phyloP scores from a whole-genome alignment of 192 early-diverging fungal genomes.

The Cladochytrium replicatum region DNA sequence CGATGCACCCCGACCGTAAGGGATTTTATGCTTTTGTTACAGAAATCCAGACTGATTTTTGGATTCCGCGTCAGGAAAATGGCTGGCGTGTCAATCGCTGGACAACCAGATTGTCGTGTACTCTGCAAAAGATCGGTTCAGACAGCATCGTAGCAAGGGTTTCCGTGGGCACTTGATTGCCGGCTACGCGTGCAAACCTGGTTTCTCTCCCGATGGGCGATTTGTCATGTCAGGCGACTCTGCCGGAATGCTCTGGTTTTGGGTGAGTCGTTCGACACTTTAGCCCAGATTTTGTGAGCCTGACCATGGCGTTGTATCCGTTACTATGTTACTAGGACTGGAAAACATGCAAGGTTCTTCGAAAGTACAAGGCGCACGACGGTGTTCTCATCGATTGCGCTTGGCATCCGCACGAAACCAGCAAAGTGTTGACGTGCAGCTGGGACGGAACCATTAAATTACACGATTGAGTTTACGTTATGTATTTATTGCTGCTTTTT shows the following conservation, averaged over 20 bases:
- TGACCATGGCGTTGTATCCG: background rate
- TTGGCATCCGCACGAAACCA: slow-evolving; percentile 96
- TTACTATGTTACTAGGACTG: too few species aligned
- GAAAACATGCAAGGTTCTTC: slow-evolving; percentile 77
- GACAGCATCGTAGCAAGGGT: slow-evolving; percentile 78
- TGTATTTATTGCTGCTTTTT: too few species aligned
- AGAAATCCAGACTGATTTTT: slow-evolving; percentile 4
- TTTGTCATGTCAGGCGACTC: slow-evolving; percentile 84
- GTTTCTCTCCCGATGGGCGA: slow-evolving; percentile 83
- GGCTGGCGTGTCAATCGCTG: slow-evolving; percentile 86
- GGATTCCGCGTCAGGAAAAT: slow-evolving; percentile 55
- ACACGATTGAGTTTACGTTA: too few species aligned
- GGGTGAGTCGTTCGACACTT: slow-evolving; percentile 29
- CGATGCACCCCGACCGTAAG: slow-evolving; percentile 77
- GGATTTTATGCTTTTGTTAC: slow-evolving; percentile 4
- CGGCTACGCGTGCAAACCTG: slow-evolving; percentile 92
- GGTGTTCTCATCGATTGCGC: slow-evolving; percentile 78
- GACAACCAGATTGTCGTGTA: slow-evolving; percentile 95
- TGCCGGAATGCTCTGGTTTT: slow-evolving; percentile 87
- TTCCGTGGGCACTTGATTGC: slow-evolving; percentile 92
- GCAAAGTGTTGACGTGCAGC: slow-evolving; percentile 81
- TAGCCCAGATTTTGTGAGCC: background rate
- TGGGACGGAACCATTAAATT: slow-evolving; percentile 96
- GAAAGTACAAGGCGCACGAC: slow-evolving; percentile 86
- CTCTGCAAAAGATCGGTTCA: slow-evolving; percentile 74